A percentile compares a stretch with the other conserved stretches of the same genome.
These are phyloP conservation scores for Ganoderma meredithae DNA, from an alignment of 1,284 basidiomycete genomes.

Conservation along the genomic window DNA sequence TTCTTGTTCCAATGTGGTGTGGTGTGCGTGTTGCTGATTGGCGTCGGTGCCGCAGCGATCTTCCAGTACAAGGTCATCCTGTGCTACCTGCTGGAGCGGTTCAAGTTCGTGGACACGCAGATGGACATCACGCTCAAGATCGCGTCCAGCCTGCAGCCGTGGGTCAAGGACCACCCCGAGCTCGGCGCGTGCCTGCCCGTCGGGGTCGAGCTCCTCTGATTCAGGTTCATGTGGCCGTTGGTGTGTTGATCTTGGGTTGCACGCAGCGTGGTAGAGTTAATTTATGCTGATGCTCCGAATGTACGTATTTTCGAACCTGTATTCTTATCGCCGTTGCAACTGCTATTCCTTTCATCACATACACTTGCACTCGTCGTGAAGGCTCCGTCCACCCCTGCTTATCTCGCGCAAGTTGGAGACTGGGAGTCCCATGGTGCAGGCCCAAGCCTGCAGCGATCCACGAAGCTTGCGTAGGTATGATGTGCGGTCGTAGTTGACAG, in stretches of 20 bases:
- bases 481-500: not conserved
- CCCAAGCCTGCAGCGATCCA: too few relatives aligned
- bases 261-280: not conserved
- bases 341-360: not conserved
- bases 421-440: too few relatives aligned
- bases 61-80: constrained; percentile 26
- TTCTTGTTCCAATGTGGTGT: too few relatives aligned
- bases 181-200: constrained; percentile 13
- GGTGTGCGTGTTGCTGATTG: too few relatives aligned
- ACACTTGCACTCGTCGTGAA: too few relatives aligned
- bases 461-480: not conserved
- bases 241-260: not conserved
- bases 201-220: constrained; percentile 13
- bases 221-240: not conserved
- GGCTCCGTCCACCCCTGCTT: too few relatives aligned
- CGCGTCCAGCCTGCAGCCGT: constrained; percentile 27
- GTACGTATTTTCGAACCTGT: not conserved
- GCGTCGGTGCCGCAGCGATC: constrained; percentile 8
- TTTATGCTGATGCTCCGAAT: not conserved
- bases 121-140: constrained; percentile 23
- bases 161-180: constrained; percentile 18
- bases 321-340: not conserved
- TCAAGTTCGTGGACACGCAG: constrained; percentile 21
- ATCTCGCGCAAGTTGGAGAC: too few relatives aligned
- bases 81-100: constrained; percentile 17